Evolutionary conservation across 2,329 filamentous ascomycete genomes (phyloP).

Genomic region (Hymenoscyphus linearis): DNA sequence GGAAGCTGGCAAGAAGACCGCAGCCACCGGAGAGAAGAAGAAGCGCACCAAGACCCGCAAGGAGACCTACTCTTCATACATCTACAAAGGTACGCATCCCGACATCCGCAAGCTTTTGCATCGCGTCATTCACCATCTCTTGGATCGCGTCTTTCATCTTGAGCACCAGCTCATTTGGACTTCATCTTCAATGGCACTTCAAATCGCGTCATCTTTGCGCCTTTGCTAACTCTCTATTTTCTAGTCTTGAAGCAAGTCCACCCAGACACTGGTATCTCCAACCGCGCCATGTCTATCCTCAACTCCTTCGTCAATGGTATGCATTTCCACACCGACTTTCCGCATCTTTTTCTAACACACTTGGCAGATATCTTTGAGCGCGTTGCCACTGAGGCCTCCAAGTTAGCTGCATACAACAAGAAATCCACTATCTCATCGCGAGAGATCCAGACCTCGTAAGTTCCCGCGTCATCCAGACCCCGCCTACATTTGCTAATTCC

Average conservation of each 20-base stretch:
- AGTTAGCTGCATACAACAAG: constrained; percentile 99
- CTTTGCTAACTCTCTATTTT: constrained; percentile 34
- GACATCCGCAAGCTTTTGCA: not conserved
- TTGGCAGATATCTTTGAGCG: constrained; percentile 95
- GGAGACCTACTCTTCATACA: constrained; percentile 99
- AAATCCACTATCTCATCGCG: constrained; percentile 99
- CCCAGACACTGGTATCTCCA: constrained; percentile 99
- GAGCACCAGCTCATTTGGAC: constrained; percentile 3
- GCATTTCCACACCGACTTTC: constrained; percentile 29
- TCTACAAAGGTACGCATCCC: constrained; percentile 85
- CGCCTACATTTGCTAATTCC: constrained; percentile 1
- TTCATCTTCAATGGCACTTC: constrained; percentile 6
- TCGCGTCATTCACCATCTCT: constrained; percentile 19
- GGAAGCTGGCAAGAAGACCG: constrained; percentile 99
- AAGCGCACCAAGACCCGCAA: constrained; percentile 99
- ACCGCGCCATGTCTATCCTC: constrained; percentile 98
- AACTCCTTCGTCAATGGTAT: constrained; percentile 99
- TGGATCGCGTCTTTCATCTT: constrained; percentile 16
- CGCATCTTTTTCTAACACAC: constrained; percentile 20
- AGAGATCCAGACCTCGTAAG: constrained; percentile 95
- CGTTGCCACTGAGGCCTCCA: constrained; percentile 95
- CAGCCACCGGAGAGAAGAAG: constrained; percentile 97
- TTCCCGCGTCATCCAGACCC: constrained; percentile 15
- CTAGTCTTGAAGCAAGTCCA: constrained; percentile 99
- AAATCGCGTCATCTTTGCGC: constrained; percentile 23